Evolutionary conservation across 2,329 filamentous ascomycete species (phyloP), one percentile per base, ranked within the genome.

Genomic region (Sporothrix euskadiensis): DNA sequence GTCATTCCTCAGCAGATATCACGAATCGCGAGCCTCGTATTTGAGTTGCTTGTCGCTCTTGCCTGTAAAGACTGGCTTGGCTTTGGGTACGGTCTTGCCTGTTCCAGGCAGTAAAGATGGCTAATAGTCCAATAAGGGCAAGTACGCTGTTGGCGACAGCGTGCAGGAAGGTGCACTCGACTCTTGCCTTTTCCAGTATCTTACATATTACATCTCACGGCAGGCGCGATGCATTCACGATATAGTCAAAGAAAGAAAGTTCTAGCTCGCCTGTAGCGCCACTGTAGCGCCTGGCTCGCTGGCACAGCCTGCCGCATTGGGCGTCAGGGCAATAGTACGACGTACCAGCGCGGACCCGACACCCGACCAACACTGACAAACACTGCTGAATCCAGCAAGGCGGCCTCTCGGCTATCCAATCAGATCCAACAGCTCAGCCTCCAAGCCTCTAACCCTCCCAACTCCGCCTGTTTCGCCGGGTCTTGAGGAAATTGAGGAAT

Each of bases 361-460:
- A 35, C 35, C 35, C 35, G 6, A 10, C 30, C 10, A 35, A 32
- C 54, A 35, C 35, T 35, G 54, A 35, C 22, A 30, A 52, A 7
- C n/a, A n/a, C 65, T 16, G 65, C 68, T 44, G 68, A 39, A 57
- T 39, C 30, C n/a, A 70, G 32, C 52, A 57, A 44, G 68, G 68
- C 68, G 68, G 68, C 68, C 68, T 70, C 68, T 69, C 41, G 68
- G 68, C 66, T 49, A 49, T 30, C 68, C 68, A 70, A 59, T 70
- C 68, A 70, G 49, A 44, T 49, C 39, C 49, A 10, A n/a, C 32
- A 35, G 52, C 68, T 70, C 66, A 41, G 66, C 66, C 66, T 41
- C 66, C 30, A 26, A 56, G 52, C 52, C 52, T 30, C 52, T 2
- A 26, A 26, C 26, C 26, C 22, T 22, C 9, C 35, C 39, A 26